Conservation (phyloP, 805 yeast species). For the Candida railenensis region DNA sequence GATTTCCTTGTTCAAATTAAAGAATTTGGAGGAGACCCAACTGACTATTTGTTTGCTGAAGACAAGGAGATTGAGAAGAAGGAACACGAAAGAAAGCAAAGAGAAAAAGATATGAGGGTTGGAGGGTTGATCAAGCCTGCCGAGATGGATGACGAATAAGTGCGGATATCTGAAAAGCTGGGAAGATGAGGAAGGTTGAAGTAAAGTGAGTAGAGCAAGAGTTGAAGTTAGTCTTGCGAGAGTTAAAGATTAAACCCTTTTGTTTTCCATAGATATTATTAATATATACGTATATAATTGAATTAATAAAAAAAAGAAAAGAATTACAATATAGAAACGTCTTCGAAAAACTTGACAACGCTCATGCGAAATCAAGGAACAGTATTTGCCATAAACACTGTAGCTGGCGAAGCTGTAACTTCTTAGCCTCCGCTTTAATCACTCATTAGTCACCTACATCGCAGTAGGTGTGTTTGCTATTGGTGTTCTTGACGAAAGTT, state of each 20-base stretch:
- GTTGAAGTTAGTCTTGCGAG: neutral
- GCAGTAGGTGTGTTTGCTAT: no score
- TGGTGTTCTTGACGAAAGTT: neutral
- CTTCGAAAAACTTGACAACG: neutral
- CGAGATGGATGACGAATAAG: constrained; percentile 76
- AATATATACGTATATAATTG: neutral
- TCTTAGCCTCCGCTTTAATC: no score
- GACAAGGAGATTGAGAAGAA: constrained; percentile 77
- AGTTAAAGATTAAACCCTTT: neutral
- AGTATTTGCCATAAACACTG: neutral
- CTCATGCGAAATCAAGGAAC: neutral
- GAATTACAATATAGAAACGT: neutral
- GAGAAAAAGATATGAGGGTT: constrained; percentile 78
- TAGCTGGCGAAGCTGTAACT: no score
- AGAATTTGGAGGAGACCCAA: constrained; percentile 92
- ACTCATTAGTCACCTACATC: no score
- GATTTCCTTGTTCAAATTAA: constrained; percentile 96
- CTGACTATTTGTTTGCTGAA: constrained; percentile 92
- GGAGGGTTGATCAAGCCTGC: constrained; percentile 95
- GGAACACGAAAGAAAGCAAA: constrained; percentile 68
- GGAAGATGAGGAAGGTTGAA: no score
- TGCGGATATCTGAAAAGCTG: no score
- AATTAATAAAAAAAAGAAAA: neutral
- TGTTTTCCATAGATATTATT: neutral
- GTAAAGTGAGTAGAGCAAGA: neutral